Percentiles rank a stretch among this genome's conserved stretches.
phyloP scores from a whole-genome alignment of 768 basidiomycete genomes.

The Paxillus rubicundulus region DNA sequence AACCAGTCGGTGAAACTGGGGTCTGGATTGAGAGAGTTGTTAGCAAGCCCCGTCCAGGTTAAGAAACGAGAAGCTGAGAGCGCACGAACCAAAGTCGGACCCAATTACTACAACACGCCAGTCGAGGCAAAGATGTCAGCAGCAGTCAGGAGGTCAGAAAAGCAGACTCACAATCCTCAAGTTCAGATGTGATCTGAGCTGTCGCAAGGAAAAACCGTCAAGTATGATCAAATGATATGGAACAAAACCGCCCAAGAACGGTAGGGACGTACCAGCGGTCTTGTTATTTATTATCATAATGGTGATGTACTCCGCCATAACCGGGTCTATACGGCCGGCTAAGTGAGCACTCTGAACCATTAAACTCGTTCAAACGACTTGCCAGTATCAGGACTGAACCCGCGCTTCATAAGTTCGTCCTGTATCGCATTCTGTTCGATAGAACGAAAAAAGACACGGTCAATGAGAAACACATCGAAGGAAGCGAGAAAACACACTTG shows the following conservation, averaged over 20 bases:
- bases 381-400: slow-evolving; percentile 78
- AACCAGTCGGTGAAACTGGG: slow-evolving; percentile 86
- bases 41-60: neutral
- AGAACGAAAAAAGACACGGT: slow-evolving; percentile 8
- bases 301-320: slow-evolving; percentile 93
- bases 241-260: neutral
- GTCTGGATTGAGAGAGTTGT: slow-evolving; percentile 43
- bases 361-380: slow-evolving; percentile 18
- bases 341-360: slow-evolving; percentile 13
- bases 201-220: slow-evolving; percentile 5
- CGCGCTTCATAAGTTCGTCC: slow-evolving; percentile 73
- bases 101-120: slow-evolving; percentile 56
- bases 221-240: neutral
- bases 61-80: slow-evolving; percentile 1
- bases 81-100: slow-evolving; percentile 66
- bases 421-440: slow-evolving; percentile 67
- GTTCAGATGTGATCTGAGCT: slow-evolving; percentile 87
- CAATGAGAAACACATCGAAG: slow-evolving; percentile 13
- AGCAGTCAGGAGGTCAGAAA: slow-evolving; percentile 1
- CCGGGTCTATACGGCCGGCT: slow-evolving; percentile 52
- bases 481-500: slow-evolving; percentile 46
- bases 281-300: slow-evolving; percentile 96
- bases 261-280: slow-evolving; percentile 55
- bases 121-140: slow-evolving; percentile 11
- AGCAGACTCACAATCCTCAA: slow-evolving; percentile 65